Evolutionary conservation across 148 eudicot species (phyloP).

Genomic region (Vaccinium macrocarpon): DNA sequence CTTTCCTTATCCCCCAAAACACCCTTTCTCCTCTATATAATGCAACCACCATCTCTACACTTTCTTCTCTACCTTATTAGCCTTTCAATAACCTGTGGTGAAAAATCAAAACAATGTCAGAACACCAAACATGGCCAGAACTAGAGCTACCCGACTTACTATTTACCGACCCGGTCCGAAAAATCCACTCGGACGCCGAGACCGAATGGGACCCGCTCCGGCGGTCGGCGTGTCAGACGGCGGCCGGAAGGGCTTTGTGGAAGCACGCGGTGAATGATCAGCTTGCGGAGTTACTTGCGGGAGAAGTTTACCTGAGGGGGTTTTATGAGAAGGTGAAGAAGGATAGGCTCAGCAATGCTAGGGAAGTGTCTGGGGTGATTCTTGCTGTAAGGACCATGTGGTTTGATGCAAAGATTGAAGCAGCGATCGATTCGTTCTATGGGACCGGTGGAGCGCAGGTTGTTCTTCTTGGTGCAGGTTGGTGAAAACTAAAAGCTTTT

Average conservation of each 20-base stretch:
- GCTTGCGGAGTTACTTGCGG: conserved; percentile 80
- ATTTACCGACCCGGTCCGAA: conserved; percentile 29
- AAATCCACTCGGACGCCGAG: conserved; percentile 56
- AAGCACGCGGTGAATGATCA: conserved; percentile 73
- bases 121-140: conserved; percentile 58
- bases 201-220: conserved; percentile 58
- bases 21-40: conserved; percentile 21
- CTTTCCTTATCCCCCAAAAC: conserved; percentile 73
- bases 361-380: conserved; percentile 82
- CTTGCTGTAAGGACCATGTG: conserved; percentile 87
- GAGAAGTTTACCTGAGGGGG: conserved; percentile 64
- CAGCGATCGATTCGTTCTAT: conserved; percentile 51
- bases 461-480: conserved; percentile 94
- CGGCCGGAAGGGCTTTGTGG: conserved; percentile 93
- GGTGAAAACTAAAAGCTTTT: conserved; percentile 20
- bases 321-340: conserved; percentile 77
- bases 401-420: conserved; percentile 84
- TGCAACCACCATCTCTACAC: conserved; percentile 27
- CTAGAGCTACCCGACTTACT: conserved; percentile 53
- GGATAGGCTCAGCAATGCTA: conserved; percentile 63
- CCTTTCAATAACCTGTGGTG: conserved; percentile 11
- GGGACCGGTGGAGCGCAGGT: conserved; percentile 52
- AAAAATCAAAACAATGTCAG: conserved; percentile 38
- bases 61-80: conserved; percentile 22
- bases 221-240: conserved; percentile 83